Evolutionary conservation across 345 rosid species (phyloP), one percentile per base, ranked within the genome.

Genomic region (Cardamine occulta): DNA sequence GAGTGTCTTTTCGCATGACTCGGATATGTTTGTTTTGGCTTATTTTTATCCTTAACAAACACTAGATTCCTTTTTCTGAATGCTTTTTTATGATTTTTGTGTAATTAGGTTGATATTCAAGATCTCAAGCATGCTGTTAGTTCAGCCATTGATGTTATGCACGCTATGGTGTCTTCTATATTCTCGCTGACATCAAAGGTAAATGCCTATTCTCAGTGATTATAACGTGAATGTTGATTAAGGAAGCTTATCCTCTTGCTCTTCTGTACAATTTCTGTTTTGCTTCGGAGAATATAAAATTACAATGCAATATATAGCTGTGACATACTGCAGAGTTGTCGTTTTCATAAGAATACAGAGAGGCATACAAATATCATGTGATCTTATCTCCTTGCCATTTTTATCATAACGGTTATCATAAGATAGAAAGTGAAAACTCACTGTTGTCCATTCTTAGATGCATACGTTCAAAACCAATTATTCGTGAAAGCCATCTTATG

Each of bases 131-230:
- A 95, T 85, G 97, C 90, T 68, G 80, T 90, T 63, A 76, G 89
- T 70, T 90, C 97, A 74, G 93, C 97, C 8, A 88, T 86, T 66
- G 93, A 89, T 77, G 88, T 82, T 15, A 90, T 91, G 97, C 97
- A 88, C 54, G 89, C 88, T 79, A 87, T 95, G 96, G 86, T 85
- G 21, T 86, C 97, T 59, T 86, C 93, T 3, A 81, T 90, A 80
- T 85, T 85, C 84, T 83, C 67, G 37, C 76, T 86, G 26, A 81
- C 86, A 62, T 81, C 74, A 3, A 89, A 90, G 92, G 99, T 91
- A 83, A 76, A 35, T 12, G 49, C 45, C 42, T 51, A 63, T 56
- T 75, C 39, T 24, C 56, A 32, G 28, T 29, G 32, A 31, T 58
- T 68, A 42, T 60, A 55, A 55, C 42, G 40, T 73, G 42, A 60